Evolutionary conservation across 805 yeast species (phyloP).

Genomic region (Kazachstania psychrophila): DNA sequence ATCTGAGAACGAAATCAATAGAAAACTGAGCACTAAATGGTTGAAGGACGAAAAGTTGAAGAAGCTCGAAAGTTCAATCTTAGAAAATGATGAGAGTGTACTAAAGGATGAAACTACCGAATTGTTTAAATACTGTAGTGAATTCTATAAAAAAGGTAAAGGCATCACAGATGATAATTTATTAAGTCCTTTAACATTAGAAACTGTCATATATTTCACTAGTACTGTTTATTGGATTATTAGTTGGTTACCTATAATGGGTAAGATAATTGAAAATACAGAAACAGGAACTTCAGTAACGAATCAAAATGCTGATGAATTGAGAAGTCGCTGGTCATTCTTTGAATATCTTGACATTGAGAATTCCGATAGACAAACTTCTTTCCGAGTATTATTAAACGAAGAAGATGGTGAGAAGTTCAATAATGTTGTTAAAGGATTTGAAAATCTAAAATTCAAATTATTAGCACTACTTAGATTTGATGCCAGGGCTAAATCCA

Average conservation of each 20-base stretch:
- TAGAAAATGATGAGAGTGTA: conserved; percentile 17
- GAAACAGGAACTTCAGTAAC: conserved; percentile 5
- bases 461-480: conserved; percentile 22
- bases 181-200: conserved; percentile 44
- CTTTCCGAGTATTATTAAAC: conserved; percentile 17
- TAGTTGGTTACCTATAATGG: conserved; percentile 49
- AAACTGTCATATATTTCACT: conserved; percentile 43
- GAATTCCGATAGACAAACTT: conserved; percentile 7
- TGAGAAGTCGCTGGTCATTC: conserved; percentile 34
- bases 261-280: conserved; percentile 30
- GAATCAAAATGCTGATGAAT: conserved; percentile 21
- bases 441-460: conserved; percentile 13
- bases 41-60: conserved; percentile 28
- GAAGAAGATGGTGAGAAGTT: conserved; percentile 13
- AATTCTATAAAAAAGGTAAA: conserved; percentile 22
- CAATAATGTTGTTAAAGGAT: conserved; percentile 13
- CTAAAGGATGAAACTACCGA: conserved; percentile 23
- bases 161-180: conserved; percentile 40
- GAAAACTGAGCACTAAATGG: conserved; percentile 31
- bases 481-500: conserved; percentile 24
- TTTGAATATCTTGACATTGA: conserved; percentile 28
- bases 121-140: conserved; percentile 23
- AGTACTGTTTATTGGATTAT: conserved; percentile 49
- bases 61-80: conserved; percentile 26
- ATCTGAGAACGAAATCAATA: conserved; percentile 12